A percentile compares a stretch with the other conserved stretches of the same genome.
These are phyloP conservation scores for Thermothielavioides terrestris DNA, from an alignment of 495 filamentous ascomycete species.

Conservation along the genomic window DNA sequence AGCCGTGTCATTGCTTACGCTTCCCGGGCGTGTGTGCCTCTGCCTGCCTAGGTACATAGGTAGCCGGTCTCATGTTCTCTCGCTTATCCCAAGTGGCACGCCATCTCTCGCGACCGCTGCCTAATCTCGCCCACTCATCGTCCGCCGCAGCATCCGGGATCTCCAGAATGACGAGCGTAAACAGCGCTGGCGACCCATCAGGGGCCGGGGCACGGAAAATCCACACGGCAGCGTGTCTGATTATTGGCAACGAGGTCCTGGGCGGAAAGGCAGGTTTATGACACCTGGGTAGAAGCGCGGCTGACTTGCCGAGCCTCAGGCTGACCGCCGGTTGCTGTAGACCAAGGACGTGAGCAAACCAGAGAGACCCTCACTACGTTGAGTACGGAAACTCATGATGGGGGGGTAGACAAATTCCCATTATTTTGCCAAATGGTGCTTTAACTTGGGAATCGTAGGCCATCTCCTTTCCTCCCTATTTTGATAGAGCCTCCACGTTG, in stretches of 20 bases:
- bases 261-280: constrained; percentile 85
- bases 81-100: constrained; percentile 64
- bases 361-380: not conserved
- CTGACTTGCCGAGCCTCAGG: not conserved
- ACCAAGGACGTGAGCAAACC: constrained; percentile 26
- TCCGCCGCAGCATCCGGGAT: constrained; percentile 28
- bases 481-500: too few relatives aligned
- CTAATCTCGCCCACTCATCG: constrained; percentile 44
- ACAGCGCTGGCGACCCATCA: constrained; percentile 40
- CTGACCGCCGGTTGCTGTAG: constrained; percentile 18
- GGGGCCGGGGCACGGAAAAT: too few relatives aligned
- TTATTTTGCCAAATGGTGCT: constrained; percentile 89
- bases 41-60: too few relatives aligned
- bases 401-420: constrained; percentile 77
- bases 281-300: not conserved
- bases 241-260: constrained; percentile 94
- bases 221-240: constrained; percentile 84
- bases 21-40: too few relatives aligned
- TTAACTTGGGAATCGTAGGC: constrained; percentile 68
- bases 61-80: constrained; percentile 64
- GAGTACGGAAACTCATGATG: too few relatives aligned
- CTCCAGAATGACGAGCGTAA: constrained; percentile 5
- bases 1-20: too few relatives aligned
- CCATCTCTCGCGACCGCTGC: constrained; percentile 58
- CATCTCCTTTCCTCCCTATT: too few relatives aligned